Evolutionary conservation across 768 basidiomycete genomes (phyloP).

Genomic region (Cystofilobasidium macerans): DNA sequence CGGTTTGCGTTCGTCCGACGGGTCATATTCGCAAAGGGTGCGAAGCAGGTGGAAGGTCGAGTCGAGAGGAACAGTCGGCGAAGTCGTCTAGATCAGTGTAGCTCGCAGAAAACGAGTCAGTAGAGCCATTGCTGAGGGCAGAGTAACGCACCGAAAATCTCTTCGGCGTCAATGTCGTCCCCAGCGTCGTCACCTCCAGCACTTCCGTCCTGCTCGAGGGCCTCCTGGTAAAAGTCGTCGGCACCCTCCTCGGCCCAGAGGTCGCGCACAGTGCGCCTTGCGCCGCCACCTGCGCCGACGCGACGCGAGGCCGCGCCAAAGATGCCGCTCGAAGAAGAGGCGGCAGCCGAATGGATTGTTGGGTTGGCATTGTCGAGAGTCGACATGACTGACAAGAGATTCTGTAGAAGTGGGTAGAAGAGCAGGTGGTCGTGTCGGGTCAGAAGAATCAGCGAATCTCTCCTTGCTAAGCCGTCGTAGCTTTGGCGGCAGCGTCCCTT

Average conservation of each 20-base stretch:
- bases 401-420: too few relatives aligned
- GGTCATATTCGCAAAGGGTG: too few relatives aligned
- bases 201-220: neutral
- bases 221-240: neutral
- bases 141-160: conserved; percentile 14
- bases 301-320: conserved; percentile 26
- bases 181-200: conserved; percentile 5
- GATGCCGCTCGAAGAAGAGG: conserved; percentile 15
- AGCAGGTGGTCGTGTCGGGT: too few relatives aligned
- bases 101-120: neutral
- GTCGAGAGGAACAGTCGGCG: too few relatives aligned
- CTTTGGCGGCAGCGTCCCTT: too few relatives aligned
- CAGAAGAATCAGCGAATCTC: too few relatives aligned
- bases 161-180: conserved; percentile 24
- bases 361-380: conserved; percentile 71
- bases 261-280: conserved; percentile 39
- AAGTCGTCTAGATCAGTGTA: neutral
- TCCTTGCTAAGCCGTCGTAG: too few relatives aligned
- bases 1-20: too few relatives aligned
- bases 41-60: too few relatives aligned
- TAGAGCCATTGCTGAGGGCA: neutral
- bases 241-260: conserved; percentile 36
- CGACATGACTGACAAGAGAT: too few relatives aligned
- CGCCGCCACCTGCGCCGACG: conserved; percentile 34
- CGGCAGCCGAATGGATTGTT: conserved; percentile 50